Percentiles rank a stretch among this genome's conserved stretches.
These are phyloP conservation scores for Yarrowia yakushimensis DNA, from an alignment of 805 yeast species.

Conservation along the genomic window DNA sequence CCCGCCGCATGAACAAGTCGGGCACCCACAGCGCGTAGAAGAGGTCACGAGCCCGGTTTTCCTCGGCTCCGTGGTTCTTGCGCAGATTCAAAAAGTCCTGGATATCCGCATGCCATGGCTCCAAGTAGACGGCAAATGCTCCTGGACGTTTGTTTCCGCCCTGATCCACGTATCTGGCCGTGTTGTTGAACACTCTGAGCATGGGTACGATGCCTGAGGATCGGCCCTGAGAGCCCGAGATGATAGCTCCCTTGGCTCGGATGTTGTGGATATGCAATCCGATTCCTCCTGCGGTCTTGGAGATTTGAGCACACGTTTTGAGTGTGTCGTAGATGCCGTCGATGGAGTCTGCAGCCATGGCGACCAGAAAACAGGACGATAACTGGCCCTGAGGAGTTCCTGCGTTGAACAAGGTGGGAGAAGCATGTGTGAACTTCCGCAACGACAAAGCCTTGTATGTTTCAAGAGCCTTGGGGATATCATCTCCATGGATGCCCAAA, in stretches of 20 bases:
- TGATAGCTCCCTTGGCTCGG: constrained; percentile 75
- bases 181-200: constrained; percentile 88
- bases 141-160: constrained; percentile 98
- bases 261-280: constrained; percentile 86
- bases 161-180: constrained; percentile 93
- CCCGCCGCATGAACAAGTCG: constrained; percentile 86
- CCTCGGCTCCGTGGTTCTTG: constrained; percentile 93
- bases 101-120: constrained; percentile 94
- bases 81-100: constrained; percentile 76
- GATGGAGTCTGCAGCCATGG: constrained; percentile 87
- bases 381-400: constrained; percentile 77
- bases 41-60: constrained; percentile 82
- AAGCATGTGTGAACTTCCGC: constrained; percentile 83
- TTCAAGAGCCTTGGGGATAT: constrained; percentile 59
- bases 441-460: constrained; percentile 81
- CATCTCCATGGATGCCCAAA: constrained; percentile 73
- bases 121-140: constrained; percentile 86
- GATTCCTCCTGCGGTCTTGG: constrained; percentile 91
- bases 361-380: constrained; percentile 85
- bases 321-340: constrained; percentile 89
- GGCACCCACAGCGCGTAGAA: constrained; percentile 93
- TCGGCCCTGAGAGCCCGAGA: constrained; percentile 80
- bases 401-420: constrained; percentile 89
- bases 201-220: constrained; percentile 90
- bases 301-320: constrained; percentile 79